A percentile compares a stretch with the other conserved stretches of the same genome.
Evolutionary conservation across 257 asterid genomes (phyloP).

Genomic region (Solanum chaucha): DNA sequence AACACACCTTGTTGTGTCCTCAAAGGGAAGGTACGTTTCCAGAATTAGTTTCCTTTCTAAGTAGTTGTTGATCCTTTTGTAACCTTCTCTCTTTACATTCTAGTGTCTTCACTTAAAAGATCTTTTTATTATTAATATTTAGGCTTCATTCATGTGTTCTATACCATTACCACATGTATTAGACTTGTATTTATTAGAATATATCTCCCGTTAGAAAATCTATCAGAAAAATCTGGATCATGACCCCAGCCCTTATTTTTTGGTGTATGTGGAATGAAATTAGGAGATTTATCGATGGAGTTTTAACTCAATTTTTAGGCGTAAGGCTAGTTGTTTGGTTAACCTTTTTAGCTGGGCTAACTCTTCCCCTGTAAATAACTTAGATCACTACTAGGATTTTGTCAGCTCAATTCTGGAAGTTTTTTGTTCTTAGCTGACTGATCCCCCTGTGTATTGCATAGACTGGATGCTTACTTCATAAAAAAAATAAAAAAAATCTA

Average conservation of each 20-base stretch:
- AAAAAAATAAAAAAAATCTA: neutral
- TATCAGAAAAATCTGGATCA: neutral
- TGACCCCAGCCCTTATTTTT: neutral
- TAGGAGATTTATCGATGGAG: neutral
- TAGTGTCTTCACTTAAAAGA: neutral
- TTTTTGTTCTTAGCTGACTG: neutral
- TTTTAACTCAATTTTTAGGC: neutral
- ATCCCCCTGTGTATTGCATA: neutral
- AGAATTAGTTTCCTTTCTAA: neutral
- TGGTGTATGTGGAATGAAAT: neutral
- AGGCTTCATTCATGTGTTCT: neutral
- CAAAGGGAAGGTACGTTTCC: slow-evolving; percentile 45
- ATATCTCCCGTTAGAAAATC: neutral
- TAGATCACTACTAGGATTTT: neutral
- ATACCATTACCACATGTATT: neutral
- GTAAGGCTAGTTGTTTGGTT: neutral
- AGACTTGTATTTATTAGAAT: neutral
- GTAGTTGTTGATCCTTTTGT: neutral
- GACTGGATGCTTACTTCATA: neutral
- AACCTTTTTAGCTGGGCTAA: neutral
- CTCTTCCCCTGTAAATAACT: neutral
- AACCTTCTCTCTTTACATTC: neutral
- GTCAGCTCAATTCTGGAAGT: neutral
- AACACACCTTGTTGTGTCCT: slow-evolving; percentile 36
- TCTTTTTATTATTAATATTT: neutral